Evolutionary conservation across 2,329 filamentous ascomycete species (phyloP).

Genomic region (Colletotrichum simmondsii): DNA sequence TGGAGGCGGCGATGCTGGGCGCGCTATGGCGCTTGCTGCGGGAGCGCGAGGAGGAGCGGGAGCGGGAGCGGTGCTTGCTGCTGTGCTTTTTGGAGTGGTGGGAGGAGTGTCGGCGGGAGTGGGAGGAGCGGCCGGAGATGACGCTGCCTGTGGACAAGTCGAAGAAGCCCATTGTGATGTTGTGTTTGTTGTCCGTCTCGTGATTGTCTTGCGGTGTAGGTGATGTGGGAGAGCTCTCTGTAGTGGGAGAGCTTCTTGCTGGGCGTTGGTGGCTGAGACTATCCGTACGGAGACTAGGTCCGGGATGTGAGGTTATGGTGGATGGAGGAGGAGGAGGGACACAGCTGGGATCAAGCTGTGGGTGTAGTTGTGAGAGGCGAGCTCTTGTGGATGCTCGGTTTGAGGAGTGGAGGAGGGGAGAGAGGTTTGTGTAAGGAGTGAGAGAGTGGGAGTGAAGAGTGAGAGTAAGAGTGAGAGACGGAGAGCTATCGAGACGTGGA

Average conservation of each 20-base stretch:
- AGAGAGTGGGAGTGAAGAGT: not conserved
- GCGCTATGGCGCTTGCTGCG: conserved; percentile 47
- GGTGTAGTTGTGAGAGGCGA: not conserved
- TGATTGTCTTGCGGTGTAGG: not conserved
- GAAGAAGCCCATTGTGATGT: conserved; percentile 34
- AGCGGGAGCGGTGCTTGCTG: conserved; percentile 48
- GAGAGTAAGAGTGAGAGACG: not conserved
- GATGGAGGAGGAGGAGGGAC: not conserved
- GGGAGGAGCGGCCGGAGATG: conserved; percentile 32
- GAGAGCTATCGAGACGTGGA: not conserved
- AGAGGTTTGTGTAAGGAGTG: not conserved
- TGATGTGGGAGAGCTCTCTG: too few relatives aligned
- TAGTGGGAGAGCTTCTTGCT: not conserved
- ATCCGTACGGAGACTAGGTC: not conserved
- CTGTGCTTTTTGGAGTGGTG: conserved; percentile 20
- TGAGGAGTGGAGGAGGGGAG: not conserved
- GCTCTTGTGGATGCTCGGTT: too few relatives aligned
- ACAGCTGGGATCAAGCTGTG: not conserved
- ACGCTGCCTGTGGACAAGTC: conserved; percentile 35
- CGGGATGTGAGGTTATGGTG: not conserved
- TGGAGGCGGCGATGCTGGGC: conserved; percentile 53
- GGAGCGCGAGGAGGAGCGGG: conserved; percentile 51
- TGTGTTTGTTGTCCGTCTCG: not conserved
- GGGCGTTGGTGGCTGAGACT: not conserved
- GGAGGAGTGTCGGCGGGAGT: conserved; percentile 35